Evolutionary conservation across 306 rosid species (phyloP), one percentile per base, ranked within the genome.

Genomic region (Datisca glomerata): DNA sequence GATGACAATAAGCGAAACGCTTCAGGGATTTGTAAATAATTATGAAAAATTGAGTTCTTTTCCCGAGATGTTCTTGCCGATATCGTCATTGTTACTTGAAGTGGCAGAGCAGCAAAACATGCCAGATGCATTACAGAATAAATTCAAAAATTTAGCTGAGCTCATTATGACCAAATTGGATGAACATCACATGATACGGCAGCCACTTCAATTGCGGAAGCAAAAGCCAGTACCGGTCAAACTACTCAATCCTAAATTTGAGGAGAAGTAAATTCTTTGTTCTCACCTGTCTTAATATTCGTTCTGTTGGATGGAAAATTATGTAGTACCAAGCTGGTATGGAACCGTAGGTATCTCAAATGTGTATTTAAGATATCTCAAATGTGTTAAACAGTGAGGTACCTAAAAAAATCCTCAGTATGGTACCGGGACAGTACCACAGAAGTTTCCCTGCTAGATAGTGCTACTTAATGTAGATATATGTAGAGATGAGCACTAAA

Each of bases 141-240:
- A 60, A 65, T 40, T 76, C 28, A 59, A 67, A 61, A 71, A 60
- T 16, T 86, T 57, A 36, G 81, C 83, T 19, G 53, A 70, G 47
- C 75, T 75, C 23, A 67, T 83, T 16, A 53, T 63, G 60, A 41
- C 57, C 11, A 80, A 74, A 68, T 75, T 57, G 15, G 69, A 72
- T 32, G 72, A 76, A 33, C 63, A 36, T 47, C 74, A 71, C 59
- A 32, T 59, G 42, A 47, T 37, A 42, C 73, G 95, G 53, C 73
- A 51, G 36, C 95, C 97, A 25, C 93, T 84, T 63, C 85, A 73
- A 68, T 72, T 80, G 84, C 76, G 79, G 64, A 89, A 80, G 76
- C 74, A 68, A 63, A 89, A 83, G 73, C 91, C 93, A 11, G 86
- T 74, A 16, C 77, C 97, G 20, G 74, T 83, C 63, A 83, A 46